Base-by-base conservation (phyloP, 495 filamentous ascomycete genomes). In the Aspergillus cavernicola region DNA sequence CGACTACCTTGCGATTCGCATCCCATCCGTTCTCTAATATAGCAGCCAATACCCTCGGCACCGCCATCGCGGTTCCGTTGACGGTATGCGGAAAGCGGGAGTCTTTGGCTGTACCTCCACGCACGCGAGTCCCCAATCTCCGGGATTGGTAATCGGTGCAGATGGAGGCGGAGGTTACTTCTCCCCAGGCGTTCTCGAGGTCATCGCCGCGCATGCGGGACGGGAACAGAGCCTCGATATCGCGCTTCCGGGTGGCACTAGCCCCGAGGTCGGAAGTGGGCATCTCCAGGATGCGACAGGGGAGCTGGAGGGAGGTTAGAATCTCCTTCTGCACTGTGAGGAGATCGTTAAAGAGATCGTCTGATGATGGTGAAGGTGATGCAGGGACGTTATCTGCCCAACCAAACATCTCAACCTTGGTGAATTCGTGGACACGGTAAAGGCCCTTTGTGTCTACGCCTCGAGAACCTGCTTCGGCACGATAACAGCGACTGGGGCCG, bases 351-450 rank as follows among this genome's bases (percentile, higher is more conserved):
- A 97, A 96, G 23, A 90, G 64, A 1, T 79, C 76, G 12, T 78
- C 67, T 0, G 80, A 70, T 1, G 68, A 62, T 24, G 20, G 59
- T 24, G 36, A 35, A 8, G 53, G 19, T 23, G 63, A 63, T 3
- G 57, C 52, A 0, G 85, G 83, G 18, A 60, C 9, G 32, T 65
- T 69, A 57, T 77, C 72, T 9, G 72, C 56, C 92, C 92, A 98
- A 0, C 84, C 89, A 65, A 98, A 98, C 74, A 98, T 83, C 66
- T 98, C 93, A 1, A 97, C 92, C 63, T 98, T 98, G 33, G 90
- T 95, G 71, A 98, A 98, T 66, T 98, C 93, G 73, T 97, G 93
- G n/a, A 98, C 93, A 11, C 93, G 85, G 71, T 97, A 98, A 6
- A 98, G 77, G 8, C 93, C 93, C 71, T 97, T 97, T 7, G 88